These are phyloP conservation scores for Cystobasidiaceae sp. DNA, from an alignment of 1,284 basidiomycete genomes.

Conservation along the genomic window DNA sequence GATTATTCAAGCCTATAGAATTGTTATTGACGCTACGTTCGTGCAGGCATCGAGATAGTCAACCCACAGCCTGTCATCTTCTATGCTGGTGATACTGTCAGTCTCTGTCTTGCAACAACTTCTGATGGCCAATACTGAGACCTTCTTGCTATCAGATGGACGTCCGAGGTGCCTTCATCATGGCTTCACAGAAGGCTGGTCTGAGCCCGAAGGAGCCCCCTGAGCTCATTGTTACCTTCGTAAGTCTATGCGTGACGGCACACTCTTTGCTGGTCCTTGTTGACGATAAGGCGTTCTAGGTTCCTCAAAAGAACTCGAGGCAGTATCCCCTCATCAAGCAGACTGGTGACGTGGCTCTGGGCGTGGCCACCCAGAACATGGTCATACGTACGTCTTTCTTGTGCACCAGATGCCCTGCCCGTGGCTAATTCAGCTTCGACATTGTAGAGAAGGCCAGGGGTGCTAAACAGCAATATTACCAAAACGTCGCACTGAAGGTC, in stretches of 20 bases:
- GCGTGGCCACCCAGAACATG: constrained; percentile 32
- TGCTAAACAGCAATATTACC: constrained; percentile 28
- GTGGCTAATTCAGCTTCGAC: too few relatives aligned
- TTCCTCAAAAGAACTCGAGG: constrained; percentile 24
- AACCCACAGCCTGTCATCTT: constrained; percentile 18
- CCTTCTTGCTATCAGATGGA: constrained; percentile 7
- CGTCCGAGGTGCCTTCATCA: constrained; percentile 23
- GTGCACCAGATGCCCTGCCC: neutral
- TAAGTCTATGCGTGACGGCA: neutral
- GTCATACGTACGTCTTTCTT: constrained; percentile 20
- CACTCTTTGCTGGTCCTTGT: neutral
- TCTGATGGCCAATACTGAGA: neutral
- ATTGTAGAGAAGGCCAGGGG: constrained; percentile 16
- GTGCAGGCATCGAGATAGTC: constrained; percentile 15
- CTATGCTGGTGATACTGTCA: constrained; percentile 28
- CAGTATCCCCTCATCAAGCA: constrained; percentile 27
- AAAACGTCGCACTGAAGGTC: constrained; percentile 54
- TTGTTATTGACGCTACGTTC: too few relatives aligned
- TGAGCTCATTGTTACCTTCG: constrained; percentile 24
- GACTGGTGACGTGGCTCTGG: constrained; percentile 20
- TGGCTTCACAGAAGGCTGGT: constrained; percentile 4
- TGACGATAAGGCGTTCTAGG: neutral
- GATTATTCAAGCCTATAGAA: neutral
- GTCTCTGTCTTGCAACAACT: neutral
- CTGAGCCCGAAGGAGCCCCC: constrained; percentile 11